phyloP scores from a whole-genome alignment of 345 rosid genomes.

The Rhizophora apiculata region DNA sequence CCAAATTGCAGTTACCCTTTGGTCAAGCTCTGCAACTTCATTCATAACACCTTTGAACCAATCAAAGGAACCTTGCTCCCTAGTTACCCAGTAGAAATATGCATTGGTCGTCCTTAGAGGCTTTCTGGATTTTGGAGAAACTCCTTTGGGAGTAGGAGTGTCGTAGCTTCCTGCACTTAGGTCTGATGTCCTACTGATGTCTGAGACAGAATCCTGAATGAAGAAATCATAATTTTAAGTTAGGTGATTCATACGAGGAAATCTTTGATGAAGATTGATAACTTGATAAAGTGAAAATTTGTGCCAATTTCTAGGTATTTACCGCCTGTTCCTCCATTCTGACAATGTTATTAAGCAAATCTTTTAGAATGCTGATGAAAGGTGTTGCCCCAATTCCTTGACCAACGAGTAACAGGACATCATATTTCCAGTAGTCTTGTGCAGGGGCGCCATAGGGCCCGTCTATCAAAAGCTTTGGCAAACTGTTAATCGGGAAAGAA shows the following conservation, averaged over 20 bases:
- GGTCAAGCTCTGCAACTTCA: slow-evolving; percentile 90
- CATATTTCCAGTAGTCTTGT: slow-evolving; percentile 84
- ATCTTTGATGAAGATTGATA: background rate
- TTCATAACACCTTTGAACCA: slow-evolving; percentile 99
- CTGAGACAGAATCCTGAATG: slow-evolving; percentile 64
- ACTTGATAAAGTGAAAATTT: background rate
- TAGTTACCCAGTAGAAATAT: slow-evolving; percentile 97
- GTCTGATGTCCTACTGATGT: slow-evolving; percentile 67
- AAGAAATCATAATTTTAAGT: slow-evolving; percentile 1
- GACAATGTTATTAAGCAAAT: slow-evolving; percentile 82
- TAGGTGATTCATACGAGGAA: background rate
- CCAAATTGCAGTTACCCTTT: slow-evolving; percentile 51
- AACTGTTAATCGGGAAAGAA: slow-evolving; percentile 40
- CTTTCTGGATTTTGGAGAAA: slow-evolving; percentile 54
- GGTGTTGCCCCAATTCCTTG: slow-evolving; percentile 99
- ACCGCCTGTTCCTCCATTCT: slow-evolving; percentile 92
- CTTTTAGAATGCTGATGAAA: slow-evolving; percentile 92
- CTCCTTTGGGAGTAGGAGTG: slow-evolving; percentile 31
- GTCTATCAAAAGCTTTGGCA: slow-evolving; percentile 93
- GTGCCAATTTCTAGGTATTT: slow-evolving; percentile 26
- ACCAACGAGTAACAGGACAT: slow-evolving; percentile 86
- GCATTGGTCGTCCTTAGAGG: slow-evolving; percentile 79
- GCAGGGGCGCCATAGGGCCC: slow-evolving; percentile 99
- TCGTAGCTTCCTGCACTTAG: slow-evolving; percentile 53
- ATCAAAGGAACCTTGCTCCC: slow-evolving; percentile 98